A percentile compares a stretch with the other conserved stretches of the same genome.
phyloP scores from a whole-genome alignment of 2,329 filamentous ascomycete species.

The Calonectria honghensis region DNA sequence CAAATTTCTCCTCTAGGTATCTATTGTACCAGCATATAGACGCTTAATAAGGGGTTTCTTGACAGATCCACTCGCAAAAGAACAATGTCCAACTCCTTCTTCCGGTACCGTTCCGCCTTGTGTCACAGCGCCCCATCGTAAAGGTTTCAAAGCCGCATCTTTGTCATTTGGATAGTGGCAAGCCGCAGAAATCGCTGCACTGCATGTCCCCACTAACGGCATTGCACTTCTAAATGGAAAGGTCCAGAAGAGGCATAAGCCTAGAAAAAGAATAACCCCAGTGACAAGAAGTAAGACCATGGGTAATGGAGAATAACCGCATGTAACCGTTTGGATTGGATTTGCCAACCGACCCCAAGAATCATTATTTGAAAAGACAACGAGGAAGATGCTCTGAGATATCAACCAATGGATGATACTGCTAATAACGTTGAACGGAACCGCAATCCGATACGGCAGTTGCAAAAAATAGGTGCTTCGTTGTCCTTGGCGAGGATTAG shows the following conservation, averaged over 20 bases:
- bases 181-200: constrained; percentile 18
- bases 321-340: neutral
- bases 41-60: neutral
- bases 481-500: neutral
- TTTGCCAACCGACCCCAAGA: neutral
- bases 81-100: neutral
- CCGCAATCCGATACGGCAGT: constrained; percentile 11
- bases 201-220: neutral
- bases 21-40: neutral
- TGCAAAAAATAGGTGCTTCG: constrained; percentile 30
- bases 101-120: neutral
- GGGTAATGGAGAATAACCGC: constrained; percentile 2
- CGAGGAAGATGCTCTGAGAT: constrained; percentile 31
- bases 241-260: neutral
- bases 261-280: neutral
- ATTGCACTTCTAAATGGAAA: neutral
- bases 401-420: constrained; percentile 18
- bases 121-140: neutral
- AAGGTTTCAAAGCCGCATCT: neutral
- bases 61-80: neutral
- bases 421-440: neutral
- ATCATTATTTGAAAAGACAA: neutral
- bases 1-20: neutral
- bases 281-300: neutral
- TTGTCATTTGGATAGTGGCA: neutral